Base-by-base conservation (phyloP, 2,329 filamentous ascomycete genomes). In the Colletotrichum spinosum region DNA sequence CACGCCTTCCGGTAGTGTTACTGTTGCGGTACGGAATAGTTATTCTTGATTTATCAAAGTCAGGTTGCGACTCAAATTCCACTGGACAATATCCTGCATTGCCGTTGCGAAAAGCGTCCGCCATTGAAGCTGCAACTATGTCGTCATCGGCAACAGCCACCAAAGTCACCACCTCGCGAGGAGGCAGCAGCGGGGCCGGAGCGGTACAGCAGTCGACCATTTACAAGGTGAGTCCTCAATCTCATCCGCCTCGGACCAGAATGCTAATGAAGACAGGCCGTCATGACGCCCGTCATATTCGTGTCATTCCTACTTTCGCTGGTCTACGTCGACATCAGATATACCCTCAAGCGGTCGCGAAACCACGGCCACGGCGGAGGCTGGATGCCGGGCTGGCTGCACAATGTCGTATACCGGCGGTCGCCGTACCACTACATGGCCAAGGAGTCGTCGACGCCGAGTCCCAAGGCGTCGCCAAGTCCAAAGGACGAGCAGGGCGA, bases 231-330 rank as follows among this genome's bases (percentile, higher is more conserved):
- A 48, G 72, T 13, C 12, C 67, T 17, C 25, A 55, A 60, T 37
- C 10, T 38, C 15, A 12, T 42, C 9, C 10, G 11, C 35, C 45
- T 50, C 34, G 12, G 12, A 4, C n/a, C 17, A 35, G 17, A 12
- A 15, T 45, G 46, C 35, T 49, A 25, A 25, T 5, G 25, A 25
- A 25, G 25, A 25, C 62, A 85, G 82, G 59, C 80, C 17, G 69
- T 92, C 69, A 81, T 90, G 77, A 90, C 88, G 0, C 89, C 90
- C 8, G 69, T 92, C 67, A 82, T 88, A 68, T 86, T 91, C 73
- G 79, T 87, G 55, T 85, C 87, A 25, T 91, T 92, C 76, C 74
- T 92, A 46, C 50, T 91, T 68, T 91, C 89, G 2, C 84, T 92
- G 50, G 82, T 84, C 72, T 75, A 90, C 55, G 83, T 92, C 48